Percentiles rank a stretch among this genome's conserved stretches.
Evolutionary conservation across 495 filamentous ascomycete species (phyloP).

Genomic region (Penicillium paradoxum): DNA sequence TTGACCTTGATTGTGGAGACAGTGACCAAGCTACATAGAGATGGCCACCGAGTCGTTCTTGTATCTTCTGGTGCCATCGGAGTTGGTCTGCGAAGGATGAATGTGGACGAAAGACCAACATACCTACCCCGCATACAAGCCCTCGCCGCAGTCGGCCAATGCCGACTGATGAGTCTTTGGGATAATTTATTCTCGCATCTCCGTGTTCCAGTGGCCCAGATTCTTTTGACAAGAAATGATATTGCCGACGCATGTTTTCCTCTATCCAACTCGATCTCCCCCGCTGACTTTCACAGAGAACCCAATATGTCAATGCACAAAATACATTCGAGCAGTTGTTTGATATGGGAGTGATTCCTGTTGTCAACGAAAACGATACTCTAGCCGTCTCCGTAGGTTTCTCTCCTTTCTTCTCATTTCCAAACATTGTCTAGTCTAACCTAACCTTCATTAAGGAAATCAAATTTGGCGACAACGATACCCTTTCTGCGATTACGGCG

Average conservation of each 20-base stretch:
- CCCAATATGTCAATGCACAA: conserved; percentile 93
- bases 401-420: too few relatives aligned
- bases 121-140: conserved; percentile 84
- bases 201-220: conserved; percentile 85
- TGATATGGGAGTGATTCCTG: conserved; percentile 94
- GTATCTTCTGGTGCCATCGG: conserved; percentile 97
- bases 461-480: conserved; percentile 99
- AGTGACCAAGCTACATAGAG: conserved; percentile 72
- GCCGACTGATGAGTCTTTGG: conserved; percentile 92
- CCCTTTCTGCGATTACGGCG: conserved; percentile 90
- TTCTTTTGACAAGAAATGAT: conserved; percentile 91
- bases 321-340: conserved; percentile 88
- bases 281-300: conserved; percentile 52
- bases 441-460: conserved; percentile 58
- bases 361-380: conserved; percentile 98
- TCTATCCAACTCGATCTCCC: too few relatives aligned
- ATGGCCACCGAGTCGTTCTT: conserved; percentile 91
- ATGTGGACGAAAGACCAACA: conserved; percentile 83
- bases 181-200: conserved; percentile 86
- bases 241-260: conserved; percentile 77
- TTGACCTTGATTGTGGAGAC: conserved; percentile 90
- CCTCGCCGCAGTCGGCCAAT: conserved; percentile 93
- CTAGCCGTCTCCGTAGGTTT: conserved; percentile 70
- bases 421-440: not conserved
- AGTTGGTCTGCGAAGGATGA: conserved; percentile 82